Base-by-base conservation (phyloP, 139 green algal species). In the Gonium pectorale region DNA sequence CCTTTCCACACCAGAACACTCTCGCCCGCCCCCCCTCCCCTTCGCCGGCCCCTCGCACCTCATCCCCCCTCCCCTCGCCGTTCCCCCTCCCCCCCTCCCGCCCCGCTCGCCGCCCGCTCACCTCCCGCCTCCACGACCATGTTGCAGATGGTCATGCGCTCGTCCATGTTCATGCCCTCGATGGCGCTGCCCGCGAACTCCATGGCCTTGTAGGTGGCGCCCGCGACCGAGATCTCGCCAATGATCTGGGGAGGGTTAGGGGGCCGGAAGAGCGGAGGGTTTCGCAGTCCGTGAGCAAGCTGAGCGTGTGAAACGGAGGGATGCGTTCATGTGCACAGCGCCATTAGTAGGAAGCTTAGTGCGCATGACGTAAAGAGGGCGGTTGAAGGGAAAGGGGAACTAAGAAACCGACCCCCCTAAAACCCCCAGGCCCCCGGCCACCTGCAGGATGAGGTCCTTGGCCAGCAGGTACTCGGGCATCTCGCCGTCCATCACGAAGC, bases 111-210 rank as follows among this genome's bases (percentile, higher is more conserved):
- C 19, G 2, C 21, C 24, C 26, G 3, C 85, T 33, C 66, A 88
- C 92, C 95, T 22, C 96, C 96, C 11, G 94, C 96, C 86, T 98
- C 96, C 7, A 98, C 93, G 49, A 98, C 97, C 97, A 99, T 99
- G 94, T 99, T 99, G 93, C 95, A 98, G 41, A 99, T 90, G 29
- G 97, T 99, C 97, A 99, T 99, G 90, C 97, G 94, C 86, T 98
- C 97, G 85, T 99, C 97, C 97, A 99, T 99, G 90, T 89, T 97
- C 97, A 99, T 98, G 54, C 69, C 62, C 35, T 93, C 87, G 1
- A 99, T 90, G 26, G 96, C 95, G 15, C 79, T 89, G 35, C 97
- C 97, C 0, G 70, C 78, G 88, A 98, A 98, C 91, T 98, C 96
- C 96, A 99, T 97, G 43, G 93, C 91, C 86, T 93, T 94, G 91